Percentiles rank a stretch among this genome's conserved stretches.
phyloP scores from a whole-genome alignment of 257 asterid genomes.

The Primulina tabacum region DNA sequence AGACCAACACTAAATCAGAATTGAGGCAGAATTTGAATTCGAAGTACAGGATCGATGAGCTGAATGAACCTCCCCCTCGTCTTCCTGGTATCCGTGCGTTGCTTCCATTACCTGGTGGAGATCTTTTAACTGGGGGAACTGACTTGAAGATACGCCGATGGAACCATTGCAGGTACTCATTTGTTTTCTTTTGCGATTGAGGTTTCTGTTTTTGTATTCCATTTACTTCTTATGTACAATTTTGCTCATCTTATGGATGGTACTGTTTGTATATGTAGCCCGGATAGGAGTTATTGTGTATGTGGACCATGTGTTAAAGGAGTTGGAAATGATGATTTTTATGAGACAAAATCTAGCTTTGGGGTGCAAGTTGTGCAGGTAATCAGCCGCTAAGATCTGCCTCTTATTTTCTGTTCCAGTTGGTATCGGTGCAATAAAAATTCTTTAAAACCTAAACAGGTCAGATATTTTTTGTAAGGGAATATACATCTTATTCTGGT shows the following conservation, averaged over 20 bases:
- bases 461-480: not conserved
- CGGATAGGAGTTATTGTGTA: slow-evolving; percentile 82
- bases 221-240: slow-evolving; percentile 4
- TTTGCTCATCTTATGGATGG: slow-evolving; percentile 23
- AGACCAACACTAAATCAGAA: slow-evolving; percentile 62
- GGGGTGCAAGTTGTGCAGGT: slow-evolving; percentile 99
- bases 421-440: not conserved
- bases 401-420: slow-evolving; percentile 18
- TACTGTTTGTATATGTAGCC: slow-evolving; percentile 50
- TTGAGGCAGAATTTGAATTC: slow-evolving; percentile 51
- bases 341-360: slow-evolving; percentile 86
- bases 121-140: slow-evolving; percentile 91
- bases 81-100: slow-evolving; percentile 91
- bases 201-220: slow-evolving; percentile 4
- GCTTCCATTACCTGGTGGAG: slow-evolving; percentile 99
- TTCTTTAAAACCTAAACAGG: not conserved
- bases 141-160: slow-evolving; percentile 96
- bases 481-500: not conserved
- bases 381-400: slow-evolving; percentile 28
- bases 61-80: slow-evolving; percentile 74
- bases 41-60: slow-evolving; percentile 82
- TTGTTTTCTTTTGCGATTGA: slow-evolving; percentile 19
- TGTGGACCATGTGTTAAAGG: slow-evolving; percentile 94
- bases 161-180: slow-evolving; percentile 84
- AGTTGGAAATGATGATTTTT: slow-evolving; percentile 73